Percentiles rank a stretch among this genome's conserved stretches.
phyloP scores from a whole-genome alignment of 2,329 filamentous ascomycete species.

The Penicillium hordei region DNA sequence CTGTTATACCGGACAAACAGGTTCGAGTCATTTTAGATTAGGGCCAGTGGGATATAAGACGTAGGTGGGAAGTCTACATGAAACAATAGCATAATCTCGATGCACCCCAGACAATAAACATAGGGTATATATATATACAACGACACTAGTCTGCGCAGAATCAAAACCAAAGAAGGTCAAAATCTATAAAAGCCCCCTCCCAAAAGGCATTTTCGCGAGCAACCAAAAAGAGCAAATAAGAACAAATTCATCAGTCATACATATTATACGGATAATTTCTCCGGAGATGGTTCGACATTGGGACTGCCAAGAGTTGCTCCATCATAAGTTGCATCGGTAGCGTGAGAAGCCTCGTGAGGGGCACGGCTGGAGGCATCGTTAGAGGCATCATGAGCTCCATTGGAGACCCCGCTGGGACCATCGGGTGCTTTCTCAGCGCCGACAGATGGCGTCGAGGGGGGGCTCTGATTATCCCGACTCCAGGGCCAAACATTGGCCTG shows the following conservation, averaged over 20 bases:
- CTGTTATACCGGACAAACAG: neutral
- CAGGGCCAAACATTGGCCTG: constrained; percentile 34
- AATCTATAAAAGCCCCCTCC: constrained; percentile 2
- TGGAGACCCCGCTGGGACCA: neutral
- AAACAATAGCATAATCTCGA: neutral
- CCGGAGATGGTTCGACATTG: neutral
- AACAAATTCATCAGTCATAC: constrained; percentile 15
- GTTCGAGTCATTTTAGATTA: neutral
- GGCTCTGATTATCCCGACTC: constrained; percentile 29
- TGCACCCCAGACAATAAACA: neutral
- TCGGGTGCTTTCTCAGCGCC: constrained; percentile 9
- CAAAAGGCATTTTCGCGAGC: constrained; percentile 8
- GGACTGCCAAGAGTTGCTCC: neutral
- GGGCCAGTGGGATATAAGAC: too few species aligned
- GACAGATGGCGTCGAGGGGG: constrained; percentile 24
- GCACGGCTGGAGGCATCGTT: neutral
- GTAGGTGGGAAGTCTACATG: neutral
- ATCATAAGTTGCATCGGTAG: neutral
- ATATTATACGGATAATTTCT: constrained; percentile 6
- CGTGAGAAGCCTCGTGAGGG: neutral
- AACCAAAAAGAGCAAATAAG: constrained; percentile 6
- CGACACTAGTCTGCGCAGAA: constrained; percentile 4
- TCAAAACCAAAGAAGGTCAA: neutral
- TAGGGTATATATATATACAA: constrained; percentile 29
- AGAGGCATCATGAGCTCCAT: neutral